Conservation (phyloP, 2,329 filamentous ascomycete genomes). For the Cercospora sesami region DNA sequence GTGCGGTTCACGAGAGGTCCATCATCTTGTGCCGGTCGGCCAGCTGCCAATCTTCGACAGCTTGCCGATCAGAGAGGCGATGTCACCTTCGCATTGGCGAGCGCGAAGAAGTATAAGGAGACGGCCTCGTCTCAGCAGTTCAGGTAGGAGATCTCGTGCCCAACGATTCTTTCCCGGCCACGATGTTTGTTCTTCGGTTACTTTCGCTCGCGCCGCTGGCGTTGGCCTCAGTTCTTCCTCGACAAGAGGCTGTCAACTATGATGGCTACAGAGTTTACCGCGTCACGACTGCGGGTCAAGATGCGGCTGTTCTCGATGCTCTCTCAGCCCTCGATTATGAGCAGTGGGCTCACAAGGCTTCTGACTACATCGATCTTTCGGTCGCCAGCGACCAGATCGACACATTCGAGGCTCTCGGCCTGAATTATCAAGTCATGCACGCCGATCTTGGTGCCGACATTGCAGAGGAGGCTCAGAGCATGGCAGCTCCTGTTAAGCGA, state of each 20-base stretch:
- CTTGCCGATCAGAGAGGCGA: background rate
- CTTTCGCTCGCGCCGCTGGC: conserved; percentile 19
- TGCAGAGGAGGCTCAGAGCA: conserved; percentile 16
- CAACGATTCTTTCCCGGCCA: background rate
- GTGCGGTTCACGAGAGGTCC: background rate
- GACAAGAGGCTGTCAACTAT: conserved; percentile 19
- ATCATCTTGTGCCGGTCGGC: background rate
- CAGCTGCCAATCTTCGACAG: conserved; percentile 2
- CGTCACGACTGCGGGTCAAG: conserved; percentile 19
- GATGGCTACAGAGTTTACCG: conserved; percentile 25
- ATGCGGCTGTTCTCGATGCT: conserved; percentile 12
- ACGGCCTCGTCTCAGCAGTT: background rate
- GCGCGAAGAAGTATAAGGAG: background rate
- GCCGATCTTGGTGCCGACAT: conserved; percentile 29
- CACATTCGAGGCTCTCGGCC: conserved; percentile 23
- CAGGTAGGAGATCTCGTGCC: background rate
- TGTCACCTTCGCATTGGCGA: background rate
- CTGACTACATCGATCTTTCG: conserved; percentile 26
- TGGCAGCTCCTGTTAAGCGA: conserved; percentile 17
- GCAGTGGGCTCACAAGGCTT: conserved; percentile 22
- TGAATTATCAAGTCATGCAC: conserved; percentile 26
- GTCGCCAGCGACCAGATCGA: conserved; percentile 18
- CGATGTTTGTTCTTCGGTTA: conserved; percentile 17
- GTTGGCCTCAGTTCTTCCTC: conserved; percentile 18
- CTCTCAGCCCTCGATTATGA: conserved; percentile 23